phyloP scores from a whole-genome alignment of 73 alveolate genomes.

The Uronychia binucleata region DNA sequence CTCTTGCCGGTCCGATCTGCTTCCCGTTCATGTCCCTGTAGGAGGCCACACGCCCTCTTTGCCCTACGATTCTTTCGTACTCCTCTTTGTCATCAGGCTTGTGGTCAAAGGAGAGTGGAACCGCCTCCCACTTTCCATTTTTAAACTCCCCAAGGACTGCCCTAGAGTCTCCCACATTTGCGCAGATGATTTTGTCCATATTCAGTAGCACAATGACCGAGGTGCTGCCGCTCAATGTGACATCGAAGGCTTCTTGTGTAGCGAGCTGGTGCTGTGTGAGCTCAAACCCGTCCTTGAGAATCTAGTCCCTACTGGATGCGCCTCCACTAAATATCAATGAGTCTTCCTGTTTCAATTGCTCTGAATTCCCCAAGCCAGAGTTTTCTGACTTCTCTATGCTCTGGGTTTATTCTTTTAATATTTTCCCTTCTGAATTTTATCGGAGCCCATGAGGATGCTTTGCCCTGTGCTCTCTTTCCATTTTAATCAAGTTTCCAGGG shows the following conservation, averaged over 20 bases:
- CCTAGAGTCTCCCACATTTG: slow-evolving; percentile 87
- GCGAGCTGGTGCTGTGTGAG: slow-evolving; percentile 12
- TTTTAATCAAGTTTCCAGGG: slow-evolving; percentile 39
- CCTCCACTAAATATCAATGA: not conserved
- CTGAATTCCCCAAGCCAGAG: not conserved
- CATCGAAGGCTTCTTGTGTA: slow-evolving; percentile 10
- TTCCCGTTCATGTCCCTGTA: slow-evolving; percentile 7
- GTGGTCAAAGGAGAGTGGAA: slow-evolving; percentile 77
- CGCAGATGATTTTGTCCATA: slow-evolving; percentile 54
- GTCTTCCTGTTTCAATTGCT: not conserved
- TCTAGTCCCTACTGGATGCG: not conserved
- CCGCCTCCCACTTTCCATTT: slow-evolving; percentile 15
- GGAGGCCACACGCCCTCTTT: slow-evolving; percentile 74
- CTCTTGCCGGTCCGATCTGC: slow-evolving; percentile 62
- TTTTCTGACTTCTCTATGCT: not conserved
- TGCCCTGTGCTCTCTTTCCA: not conserved
- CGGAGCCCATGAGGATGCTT: no score
- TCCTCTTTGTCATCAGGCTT: slow-evolving; percentile 76
- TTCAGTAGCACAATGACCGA: slow-evolving; percentile 15
- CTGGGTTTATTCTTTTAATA: not conserved
- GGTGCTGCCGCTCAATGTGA: slow-evolving; percentile 51
- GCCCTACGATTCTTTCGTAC: slow-evolving; percentile 62
- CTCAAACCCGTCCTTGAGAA: slow-evolving; percentile 1
- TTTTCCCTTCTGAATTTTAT: no score
- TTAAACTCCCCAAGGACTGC: not conserved